Evolutionary conservation across 306 rosid genomes (phyloP).

Genomic region (Trifolium subterraneum): DNA sequence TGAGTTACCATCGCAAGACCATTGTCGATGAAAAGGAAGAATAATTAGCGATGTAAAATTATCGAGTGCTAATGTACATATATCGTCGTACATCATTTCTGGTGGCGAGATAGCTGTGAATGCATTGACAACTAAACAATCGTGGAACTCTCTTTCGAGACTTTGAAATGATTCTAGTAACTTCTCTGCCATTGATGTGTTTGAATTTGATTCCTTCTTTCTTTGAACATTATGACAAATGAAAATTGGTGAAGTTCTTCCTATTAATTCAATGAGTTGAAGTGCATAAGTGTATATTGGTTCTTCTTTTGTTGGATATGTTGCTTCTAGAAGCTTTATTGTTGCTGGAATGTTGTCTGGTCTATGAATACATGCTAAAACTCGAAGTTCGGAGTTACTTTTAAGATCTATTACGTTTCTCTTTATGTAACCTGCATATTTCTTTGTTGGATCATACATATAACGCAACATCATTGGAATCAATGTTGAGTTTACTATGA

Average conservation of each 20-base stretch:
- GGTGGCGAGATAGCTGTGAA: constrained; percentile 68
- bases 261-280: constrained; percentile 67
- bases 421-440: constrained; percentile 58
- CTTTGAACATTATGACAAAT: constrained; percentile 58
- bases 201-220: constrained; percentile 34
- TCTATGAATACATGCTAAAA: constrained; percentile 49
- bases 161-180: constrained; percentile 48
- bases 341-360: too few species aligned
- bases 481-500: constrained; percentile 35
- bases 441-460: constrained; percentile 66
- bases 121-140: constrained; percentile 37
- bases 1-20: constrained; percentile 52
- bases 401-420: constrained; percentile 52
- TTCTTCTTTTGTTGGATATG: constrained; percentile 52
- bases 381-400: constrained; percentile 52
- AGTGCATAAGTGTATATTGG: constrained; percentile 55
- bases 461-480: constrained; percentile 39
- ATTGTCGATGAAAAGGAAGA: constrained; percentile 68
- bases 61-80: constrained; percentile 65
- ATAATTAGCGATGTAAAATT: constrained; percentile 60
- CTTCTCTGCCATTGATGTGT: constrained; percentile 36
- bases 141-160: constrained; percentile 46
- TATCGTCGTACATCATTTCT: constrained; percentile 73
- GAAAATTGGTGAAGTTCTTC: constrained; percentile 67
- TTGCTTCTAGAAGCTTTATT: constrained; percentile 41